Evolutionary conservation across 1,139 yeast species (phyloP), one percentile per base, ranked within the genome.

Genomic region (Nakaseomyces nivariensis): DNA sequence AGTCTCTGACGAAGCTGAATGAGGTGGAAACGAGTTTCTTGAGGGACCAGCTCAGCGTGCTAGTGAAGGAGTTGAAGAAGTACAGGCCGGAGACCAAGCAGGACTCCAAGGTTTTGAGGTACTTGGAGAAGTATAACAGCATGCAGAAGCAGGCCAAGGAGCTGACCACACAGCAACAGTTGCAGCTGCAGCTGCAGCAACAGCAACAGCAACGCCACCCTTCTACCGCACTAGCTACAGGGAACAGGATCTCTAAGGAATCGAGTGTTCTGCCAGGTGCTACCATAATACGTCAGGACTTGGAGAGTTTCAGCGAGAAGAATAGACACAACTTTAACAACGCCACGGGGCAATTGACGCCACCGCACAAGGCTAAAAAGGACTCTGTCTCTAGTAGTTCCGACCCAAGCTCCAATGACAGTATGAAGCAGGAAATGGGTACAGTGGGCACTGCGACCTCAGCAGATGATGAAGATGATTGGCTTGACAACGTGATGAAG

Each of bases 11-110:
- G 56, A 72, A 80, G 51, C 74, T 75, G 61, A 78, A 85, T 54
- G 74, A 74, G 56, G 75, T 86, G 33, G 96, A 90, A 63, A 74
- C 87, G 37, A 87, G 85, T 61, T 79, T 86, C 52, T 72, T 90
- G 55, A 76, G 85, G 63, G 76, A 83, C 44, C 97, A 90, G 68
- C 88, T 90, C 26, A 81, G 80, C 49, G 74, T 85, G 56, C 74
- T 90, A 49, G 83, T 87, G 70, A 70, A 69, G 36, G 96, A 89
- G 68, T 74, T 90, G 56, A 70, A 79, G 25, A 77, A 80, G 58
- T 82, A 79, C 65, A 73, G 85, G 53, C 84, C 66, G 4, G 58
- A 57, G 27, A 57, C 56, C 34, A 46, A 52, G 13, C 55, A 56
- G 44, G 67, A 58, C 46, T 53, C 59, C 13, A 58, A 58, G 46